phyloP scores from a whole-genome alignment of 2,329 filamentous ascomycete species.

The Bertia moriformis region DNA sequence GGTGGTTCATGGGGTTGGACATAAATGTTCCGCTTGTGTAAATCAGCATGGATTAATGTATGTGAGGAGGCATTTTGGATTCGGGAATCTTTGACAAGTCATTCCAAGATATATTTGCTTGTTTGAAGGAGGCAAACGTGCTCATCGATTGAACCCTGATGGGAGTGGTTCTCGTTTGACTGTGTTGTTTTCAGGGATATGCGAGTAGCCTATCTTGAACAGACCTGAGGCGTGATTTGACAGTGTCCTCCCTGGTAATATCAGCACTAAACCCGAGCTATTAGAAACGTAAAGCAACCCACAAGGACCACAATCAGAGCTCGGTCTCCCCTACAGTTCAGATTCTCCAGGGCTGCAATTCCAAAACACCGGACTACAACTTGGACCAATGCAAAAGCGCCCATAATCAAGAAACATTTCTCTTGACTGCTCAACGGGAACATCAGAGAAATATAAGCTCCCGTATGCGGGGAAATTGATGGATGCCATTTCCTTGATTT shows the following conservation, averaged over 20 bases:
- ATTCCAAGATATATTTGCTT: constrained; percentile 2
- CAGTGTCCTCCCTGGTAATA: background rate
- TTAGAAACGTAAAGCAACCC: background rate
- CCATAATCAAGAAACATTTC: background rate
- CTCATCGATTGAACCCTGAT: constrained; percentile 6
- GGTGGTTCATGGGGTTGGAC: constrained; percentile 6
- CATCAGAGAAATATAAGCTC: constrained; percentile 1
- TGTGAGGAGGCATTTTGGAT: constrained; percentile 4
- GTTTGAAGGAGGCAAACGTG: constrained; percentile 5
- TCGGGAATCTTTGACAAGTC: constrained; percentile 2
- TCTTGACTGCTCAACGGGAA: background rate
- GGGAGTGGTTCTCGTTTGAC: background rate
- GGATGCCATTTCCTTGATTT: constrained; percentile 3
- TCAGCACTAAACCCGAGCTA: background rate
- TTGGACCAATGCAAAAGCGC: constrained; percentile 1
- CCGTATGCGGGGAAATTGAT: constrained; percentile 1
- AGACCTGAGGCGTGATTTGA: background rate
- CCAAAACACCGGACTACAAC: constrained; percentile 1
- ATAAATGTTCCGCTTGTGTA: constrained; percentile 7
- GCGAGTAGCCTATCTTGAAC: background rate
- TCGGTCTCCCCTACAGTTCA: background rate
- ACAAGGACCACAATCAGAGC: background rate
- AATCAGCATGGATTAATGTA: constrained; percentile 5
- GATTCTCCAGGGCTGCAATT: background rate
- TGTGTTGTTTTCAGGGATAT: constrained; percentile 1